A percentile compares a stretch with the other conserved stretches of the same genome.
phyloP scores from a whole-genome alignment of 306 rosid species.

The Prunus dulcis region DNA sequence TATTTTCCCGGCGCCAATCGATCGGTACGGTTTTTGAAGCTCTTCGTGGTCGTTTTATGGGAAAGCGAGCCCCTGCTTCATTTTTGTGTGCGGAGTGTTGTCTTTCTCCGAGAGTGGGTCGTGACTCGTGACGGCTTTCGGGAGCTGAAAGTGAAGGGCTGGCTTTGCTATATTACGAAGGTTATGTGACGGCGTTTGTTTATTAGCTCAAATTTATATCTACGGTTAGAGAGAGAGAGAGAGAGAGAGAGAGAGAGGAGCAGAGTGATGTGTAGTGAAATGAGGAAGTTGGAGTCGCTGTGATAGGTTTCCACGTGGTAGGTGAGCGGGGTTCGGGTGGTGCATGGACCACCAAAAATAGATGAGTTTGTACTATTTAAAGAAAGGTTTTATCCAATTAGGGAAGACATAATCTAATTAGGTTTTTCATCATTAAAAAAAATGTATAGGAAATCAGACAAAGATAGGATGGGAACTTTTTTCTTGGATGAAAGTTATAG shows the following conservation, averaged over 20 bases:
- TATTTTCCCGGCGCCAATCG: constrained; percentile 17
- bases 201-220: neutral
- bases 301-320: constrained; percentile 4
- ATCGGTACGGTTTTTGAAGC: neutral
- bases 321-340: neutral
- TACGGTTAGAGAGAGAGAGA: neutral
- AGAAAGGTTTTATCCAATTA: neutral
- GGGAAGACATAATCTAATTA: too few relatives aligned
- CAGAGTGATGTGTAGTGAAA: neutral
- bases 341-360: neutral
- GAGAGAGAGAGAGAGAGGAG: neutral
- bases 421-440: too few relatives aligned
- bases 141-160: neutral
- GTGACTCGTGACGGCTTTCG: constrained; percentile 16
- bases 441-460: too few relatives aligned
- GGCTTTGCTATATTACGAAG: neutral
- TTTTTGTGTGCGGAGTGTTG: neutral
- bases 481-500: too few relatives aligned
- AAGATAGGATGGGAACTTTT: too few relatives aligned
- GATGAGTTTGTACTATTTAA: neutral
- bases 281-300: neutral
- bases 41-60: constrained; percentile 2
- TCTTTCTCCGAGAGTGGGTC: neutral
- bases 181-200: constrained; percentile 20
- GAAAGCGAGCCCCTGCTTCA: constrained; percentile 14